Evolutionary conservation across 345 rosid species (phyloP), one percentile per base, ranked within the genome.

Genomic region (Psidium friedrichsthalianum): DNA sequence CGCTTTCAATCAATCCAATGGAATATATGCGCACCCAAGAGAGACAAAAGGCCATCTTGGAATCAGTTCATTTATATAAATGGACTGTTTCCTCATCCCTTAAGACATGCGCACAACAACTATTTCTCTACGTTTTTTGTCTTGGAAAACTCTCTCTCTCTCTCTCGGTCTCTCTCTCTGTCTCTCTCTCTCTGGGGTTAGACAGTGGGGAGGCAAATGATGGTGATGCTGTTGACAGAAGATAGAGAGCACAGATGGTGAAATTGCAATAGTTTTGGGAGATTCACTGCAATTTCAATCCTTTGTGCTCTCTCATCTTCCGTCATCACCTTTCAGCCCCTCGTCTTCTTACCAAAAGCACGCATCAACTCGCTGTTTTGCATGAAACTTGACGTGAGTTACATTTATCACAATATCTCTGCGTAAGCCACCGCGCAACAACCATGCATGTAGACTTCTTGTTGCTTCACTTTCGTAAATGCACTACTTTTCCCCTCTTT

Each of bases 181-280:
- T 51, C 14, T 12, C 8, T 49, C 8, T 40, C 0, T 47, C 22
- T 82, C 1, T 55, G 0, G 11, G 20, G 69, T 64, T 32, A 25
- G 22, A 27, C n/a, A 29, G 25, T 52, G 58, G 36, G 85, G 86
- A 29, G 86, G 90, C 86, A 82, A 82, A 15, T 86, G 89, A 64
- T 64, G 78, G 86, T 88, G 92, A 86, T 87, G 90, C 84, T 92
- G 95, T 89, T 93, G 98, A 93, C 98, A 94, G 96, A 93, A 94
- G 96, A 93, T 93, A 94, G 96, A 94, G 98, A 91, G 98, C 98
- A 93, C 95, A 88, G 93, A 94, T 82, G 96, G 91, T 87, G 92
- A 87, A 85, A 86, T 88, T 64, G 78, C 78, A 64, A 32, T 64
- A 64, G 16, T 11, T 64, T 64, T 8, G 12, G 78, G 78, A 32